Percentiles rank a stretch among this genome's conserved stretches.
Conservation (phyloP, 768 basidiomycete species). For the Leccinellum rugosiceps region DNA sequence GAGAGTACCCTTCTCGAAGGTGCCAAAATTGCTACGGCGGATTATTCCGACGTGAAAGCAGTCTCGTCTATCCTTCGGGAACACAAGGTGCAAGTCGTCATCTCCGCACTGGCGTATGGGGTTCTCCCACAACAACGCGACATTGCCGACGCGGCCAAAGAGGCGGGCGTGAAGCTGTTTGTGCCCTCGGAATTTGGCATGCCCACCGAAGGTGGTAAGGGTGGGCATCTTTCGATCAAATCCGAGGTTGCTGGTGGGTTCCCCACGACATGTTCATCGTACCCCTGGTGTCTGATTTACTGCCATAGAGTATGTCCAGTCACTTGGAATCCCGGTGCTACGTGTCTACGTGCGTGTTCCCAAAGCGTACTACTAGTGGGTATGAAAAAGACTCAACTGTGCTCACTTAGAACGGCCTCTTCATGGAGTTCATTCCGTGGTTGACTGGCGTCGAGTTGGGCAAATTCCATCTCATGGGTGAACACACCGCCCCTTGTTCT, state of each 20-base stretch:
- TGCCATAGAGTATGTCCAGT: constrained; percentile 27
- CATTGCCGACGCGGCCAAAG: constrained; percentile 36
- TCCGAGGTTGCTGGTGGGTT: constrained; percentile 28
- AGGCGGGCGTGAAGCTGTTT: constrained; percentile 36
- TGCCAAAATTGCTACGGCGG: constrained; percentile 27
- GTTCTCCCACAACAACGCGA: constrained; percentile 25
- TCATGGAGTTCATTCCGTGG: constrained; percentile 31
- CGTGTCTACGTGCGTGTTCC: constrained; percentile 32
- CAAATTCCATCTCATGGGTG: constrained; percentile 31
- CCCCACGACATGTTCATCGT: background rate
- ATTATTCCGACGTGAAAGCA: constrained; percentile 24
- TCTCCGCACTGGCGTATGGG: constrained; percentile 32
- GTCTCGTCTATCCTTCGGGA: constrained; percentile 28
- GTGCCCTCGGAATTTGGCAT: constrained; percentile 39
- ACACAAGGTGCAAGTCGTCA: constrained; percentile 33
- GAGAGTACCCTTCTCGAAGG: constrained; percentile 22
- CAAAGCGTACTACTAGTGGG: background rate
- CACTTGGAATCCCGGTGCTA: constrained; percentile 27
- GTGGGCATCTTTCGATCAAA: constrained; percentile 25
- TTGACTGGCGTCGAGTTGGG: constrained; percentile 27
- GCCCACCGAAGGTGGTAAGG: constrained; percentile 32
- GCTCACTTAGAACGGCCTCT: constrained; percentile 32
- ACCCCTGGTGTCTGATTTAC: background rate
- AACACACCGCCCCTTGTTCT: constrained; percentile 30
- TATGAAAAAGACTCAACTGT: background rate